A percentile compares a stretch with the other conserved stretches of the same genome.
phyloP scores from a whole-genome alignment of 2,329 filamentous ascomycete species.

The Paradendryphiella salina region DNA sequence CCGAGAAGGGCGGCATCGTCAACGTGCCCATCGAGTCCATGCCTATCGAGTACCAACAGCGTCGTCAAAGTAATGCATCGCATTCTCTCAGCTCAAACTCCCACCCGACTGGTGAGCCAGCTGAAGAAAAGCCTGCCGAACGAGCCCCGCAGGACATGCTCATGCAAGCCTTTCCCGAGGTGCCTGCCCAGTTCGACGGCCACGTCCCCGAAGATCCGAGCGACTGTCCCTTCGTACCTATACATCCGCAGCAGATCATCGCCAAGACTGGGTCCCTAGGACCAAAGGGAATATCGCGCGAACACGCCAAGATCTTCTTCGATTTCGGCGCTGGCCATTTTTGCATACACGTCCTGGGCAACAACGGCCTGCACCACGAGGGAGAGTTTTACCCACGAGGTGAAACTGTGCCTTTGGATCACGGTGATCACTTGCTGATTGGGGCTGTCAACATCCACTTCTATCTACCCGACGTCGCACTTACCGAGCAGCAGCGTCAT shows the following conservation, averaged over 20 bases:
- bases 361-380: conserved; percentile 65
- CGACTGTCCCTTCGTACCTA: conserved; percentile 68
- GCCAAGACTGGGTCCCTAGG: conserved; percentile 56
- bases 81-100: conserved; percentile 58
- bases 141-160: conserved; percentile 42
- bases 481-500: conserved; percentile 56
- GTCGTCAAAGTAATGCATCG: conserved; percentile 44
- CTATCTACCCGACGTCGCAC: conserved; percentile 59
- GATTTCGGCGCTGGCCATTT: conserved; percentile 66
- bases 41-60: conserved; percentile 43
- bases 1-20: conserved; percentile 70
- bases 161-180: conserved; percentile 43
- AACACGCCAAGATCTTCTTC: conserved; percentile 74
- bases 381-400: conserved; percentile 26
- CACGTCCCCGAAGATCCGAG: conserved; percentile 62
- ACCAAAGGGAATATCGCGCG: conserved; percentile 73
- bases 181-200: conserved; percentile 57
- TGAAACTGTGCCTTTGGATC: conserved; percentile 55
- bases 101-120: conserved; percentile 42
- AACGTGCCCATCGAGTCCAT: conserved; percentile 39
- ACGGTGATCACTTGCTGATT: conserved; percentile 70
- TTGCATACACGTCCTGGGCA: conserved; percentile 64
- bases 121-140: conserved; percentile 34
- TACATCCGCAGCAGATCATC: conserved; percentile 63
- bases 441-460: conserved; percentile 71